Conservation (phyloP, 257 asterid species). For the Galeopsis tetrahit region DNA sequence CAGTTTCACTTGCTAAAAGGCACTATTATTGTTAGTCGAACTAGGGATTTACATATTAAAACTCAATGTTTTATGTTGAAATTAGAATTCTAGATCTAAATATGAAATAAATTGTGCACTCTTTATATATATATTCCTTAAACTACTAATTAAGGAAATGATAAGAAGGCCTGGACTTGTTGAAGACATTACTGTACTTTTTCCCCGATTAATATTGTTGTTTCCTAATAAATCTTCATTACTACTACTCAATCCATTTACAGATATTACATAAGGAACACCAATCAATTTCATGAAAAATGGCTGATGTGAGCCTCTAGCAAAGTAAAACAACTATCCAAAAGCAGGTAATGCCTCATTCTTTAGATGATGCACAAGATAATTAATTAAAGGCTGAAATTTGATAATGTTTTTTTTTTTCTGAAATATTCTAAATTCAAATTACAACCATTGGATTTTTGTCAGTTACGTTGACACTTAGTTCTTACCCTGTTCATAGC, state of each 20-base stretch:
- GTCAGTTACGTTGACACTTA: constrained; percentile 13
- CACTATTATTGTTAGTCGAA: neutral
- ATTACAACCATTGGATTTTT: constrained; percentile 2
- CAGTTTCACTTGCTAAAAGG: neutral
- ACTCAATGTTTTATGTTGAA: neutral
- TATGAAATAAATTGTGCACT: neutral
- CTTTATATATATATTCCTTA: neutral
- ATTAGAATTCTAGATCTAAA: neutral
- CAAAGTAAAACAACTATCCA: constrained; percentile 19
- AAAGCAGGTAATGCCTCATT: constrained; percentile 6
- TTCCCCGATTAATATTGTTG: neutral
- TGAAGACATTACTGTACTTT: neutral
- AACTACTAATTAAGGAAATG: constrained; percentile 4
- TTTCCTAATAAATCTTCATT: constrained; percentile 3
- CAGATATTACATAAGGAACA: neutral
- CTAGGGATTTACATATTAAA: neutral
- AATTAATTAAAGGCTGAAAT: neutral
- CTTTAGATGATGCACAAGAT: neutral
- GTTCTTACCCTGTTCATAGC: constrained; percentile 93
- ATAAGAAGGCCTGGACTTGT: constrained; percentile 7
- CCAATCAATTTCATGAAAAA: constrained; percentile 1
- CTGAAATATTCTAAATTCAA: constrained; percentile 18
- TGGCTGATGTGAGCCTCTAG: constrained; percentile 1
- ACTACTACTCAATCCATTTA: neutral
- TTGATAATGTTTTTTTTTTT: neutral